Evolutionary conservation across 1,139 yeast species (phyloP).

Genomic region (Pichia sp.): DNA sequence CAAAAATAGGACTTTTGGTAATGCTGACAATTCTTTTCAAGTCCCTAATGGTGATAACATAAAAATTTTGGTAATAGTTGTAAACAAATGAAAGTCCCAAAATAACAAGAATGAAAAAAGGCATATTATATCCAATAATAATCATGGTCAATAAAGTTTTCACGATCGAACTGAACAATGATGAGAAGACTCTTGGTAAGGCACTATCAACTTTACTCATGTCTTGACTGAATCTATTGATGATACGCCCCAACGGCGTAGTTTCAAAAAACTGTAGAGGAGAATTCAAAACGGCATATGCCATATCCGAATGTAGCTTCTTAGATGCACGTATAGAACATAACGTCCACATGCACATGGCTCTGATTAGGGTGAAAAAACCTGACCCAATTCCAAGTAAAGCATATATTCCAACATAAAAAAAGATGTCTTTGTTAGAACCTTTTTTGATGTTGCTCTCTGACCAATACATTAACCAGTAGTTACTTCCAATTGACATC

Average conservation of each 20-base stretch:
- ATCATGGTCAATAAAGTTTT: slow-evolving; percentile 46
- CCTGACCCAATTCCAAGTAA: slow-evolving; percentile 52
- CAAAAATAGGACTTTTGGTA: slow-evolving; percentile 57
- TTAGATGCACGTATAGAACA: slow-evolving; percentile 65
- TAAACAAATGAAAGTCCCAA: slow-evolving; percentile 42
- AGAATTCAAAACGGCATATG: slow-evolving; percentile 55
- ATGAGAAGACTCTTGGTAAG: slow-evolving; percentile 44
- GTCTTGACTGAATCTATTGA: slow-evolving; percentile 68
- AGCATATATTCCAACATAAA: slow-evolving; percentile 59
- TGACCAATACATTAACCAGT: slow-evolving; percentile 62
- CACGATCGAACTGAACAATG: slow-evolving; percentile 41
- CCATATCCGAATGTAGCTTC: slow-evolving; percentile 59
- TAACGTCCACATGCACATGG: slow-evolving; percentile 50
- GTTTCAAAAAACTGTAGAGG: slow-evolving; percentile 80
- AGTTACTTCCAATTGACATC: slow-evolving; percentile 46
- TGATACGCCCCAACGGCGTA: slow-evolving; percentile 72
- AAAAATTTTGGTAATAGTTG: slow-evolving; percentile 49
- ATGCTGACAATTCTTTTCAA: slow-evolving; percentile 50
- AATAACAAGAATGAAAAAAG: slow-evolving; percentile 44
- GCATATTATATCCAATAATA: slow-evolving; percentile 50
- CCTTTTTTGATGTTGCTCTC: slow-evolving; percentile 46
- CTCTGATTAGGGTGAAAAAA: slow-evolving; percentile 46
- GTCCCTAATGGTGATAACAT: slow-evolving; percentile 52
- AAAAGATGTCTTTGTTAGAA: slow-evolving; percentile 41
- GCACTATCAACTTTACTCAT: slow-evolving; percentile 56